phyloP scores from a whole-genome alignment of 345 rosid species.

The Lenwebbia sp. region DNA sequence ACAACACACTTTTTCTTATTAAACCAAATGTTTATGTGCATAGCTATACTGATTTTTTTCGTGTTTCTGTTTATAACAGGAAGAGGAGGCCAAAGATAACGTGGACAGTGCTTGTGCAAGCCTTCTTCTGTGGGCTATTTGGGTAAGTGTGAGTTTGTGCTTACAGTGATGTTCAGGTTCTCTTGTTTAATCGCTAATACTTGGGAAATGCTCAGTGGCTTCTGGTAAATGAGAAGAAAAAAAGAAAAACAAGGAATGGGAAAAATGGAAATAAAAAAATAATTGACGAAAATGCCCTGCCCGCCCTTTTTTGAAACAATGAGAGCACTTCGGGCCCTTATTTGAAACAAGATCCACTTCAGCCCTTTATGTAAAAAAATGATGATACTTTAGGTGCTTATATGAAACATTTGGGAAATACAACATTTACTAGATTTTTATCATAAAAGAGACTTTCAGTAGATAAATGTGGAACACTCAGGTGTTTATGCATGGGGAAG shows the following conservation, averaged over 20 bases:
- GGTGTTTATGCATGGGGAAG: neutral
- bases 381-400: too few species aligned
- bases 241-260: too few species aligned
- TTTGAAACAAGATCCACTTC: too few species aligned
- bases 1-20: neutral
- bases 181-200: neutral
- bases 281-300: too few species aligned
- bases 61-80: constrained; percentile 7
- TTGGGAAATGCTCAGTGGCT: neutral
- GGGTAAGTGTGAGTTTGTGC: constrained; percentile 22
- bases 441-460: neutral
- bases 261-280: too few species aligned
- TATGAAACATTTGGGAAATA: too few species aligned
- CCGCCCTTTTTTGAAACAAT: too few species aligned
- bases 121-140: constrained; percentile 34
- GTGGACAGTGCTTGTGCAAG: constrained; percentile 28
- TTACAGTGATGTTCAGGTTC: neutral
- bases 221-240: neutral
- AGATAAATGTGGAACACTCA: neutral
- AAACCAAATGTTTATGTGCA: neutral
- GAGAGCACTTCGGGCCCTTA: too few species aligned
- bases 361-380: too few species aligned
- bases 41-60: neutral
- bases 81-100: constrained; percentile 38
- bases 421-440: neutral